phyloP scores from a whole-genome alignment of 305 asterid genomes.

The Fraxinus velutina region DNA sequence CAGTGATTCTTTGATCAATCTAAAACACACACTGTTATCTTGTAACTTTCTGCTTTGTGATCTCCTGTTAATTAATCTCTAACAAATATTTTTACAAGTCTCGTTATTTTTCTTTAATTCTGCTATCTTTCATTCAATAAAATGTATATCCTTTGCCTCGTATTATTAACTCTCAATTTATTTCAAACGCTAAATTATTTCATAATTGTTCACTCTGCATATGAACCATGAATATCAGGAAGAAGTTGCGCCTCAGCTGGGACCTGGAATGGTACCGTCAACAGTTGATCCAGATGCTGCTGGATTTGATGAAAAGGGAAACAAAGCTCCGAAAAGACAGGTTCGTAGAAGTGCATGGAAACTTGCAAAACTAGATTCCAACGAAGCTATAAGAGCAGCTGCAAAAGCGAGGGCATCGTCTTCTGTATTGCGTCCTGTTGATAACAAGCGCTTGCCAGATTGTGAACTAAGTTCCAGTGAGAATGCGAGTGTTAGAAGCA shows the following conservation, averaged over 20 bases:
- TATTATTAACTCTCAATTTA: not conserved
- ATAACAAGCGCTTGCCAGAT: constrained; percentile 57
- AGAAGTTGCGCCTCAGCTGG: constrained; percentile 97
- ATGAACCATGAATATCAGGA: constrained; percentile 50
- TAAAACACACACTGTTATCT: not conserved
- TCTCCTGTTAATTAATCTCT: not conserved
- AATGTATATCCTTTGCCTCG: not conserved
- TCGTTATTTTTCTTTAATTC: not conserved
- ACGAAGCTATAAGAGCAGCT: constrained; percentile 82
- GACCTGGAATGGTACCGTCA: constrained; percentile 92
- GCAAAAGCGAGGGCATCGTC: constrained; percentile 98
- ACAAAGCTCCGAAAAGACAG: constrained; percentile 60
- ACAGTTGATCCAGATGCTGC: constrained; percentile 89
- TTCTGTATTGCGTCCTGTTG: constrained; percentile 80
- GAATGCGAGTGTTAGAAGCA: constrained; percentile 72
- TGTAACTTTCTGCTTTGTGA: not conserved
- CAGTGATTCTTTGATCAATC: not conserved
- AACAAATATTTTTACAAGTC: not conserved
- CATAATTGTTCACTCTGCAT: constrained; percentile 24
- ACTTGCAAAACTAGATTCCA: constrained; percentile 86
- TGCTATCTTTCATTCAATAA: not conserved
- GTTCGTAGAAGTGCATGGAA: constrained; percentile 94
- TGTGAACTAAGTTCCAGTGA: constrained; percentile 83
- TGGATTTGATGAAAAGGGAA: constrained; percentile 48
- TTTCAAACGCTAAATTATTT: not conserved